phyloP scores from a whole-genome alignment of 1,284 basidiomycete genomes.

The Trichosporon coremiiforme region DNA sequence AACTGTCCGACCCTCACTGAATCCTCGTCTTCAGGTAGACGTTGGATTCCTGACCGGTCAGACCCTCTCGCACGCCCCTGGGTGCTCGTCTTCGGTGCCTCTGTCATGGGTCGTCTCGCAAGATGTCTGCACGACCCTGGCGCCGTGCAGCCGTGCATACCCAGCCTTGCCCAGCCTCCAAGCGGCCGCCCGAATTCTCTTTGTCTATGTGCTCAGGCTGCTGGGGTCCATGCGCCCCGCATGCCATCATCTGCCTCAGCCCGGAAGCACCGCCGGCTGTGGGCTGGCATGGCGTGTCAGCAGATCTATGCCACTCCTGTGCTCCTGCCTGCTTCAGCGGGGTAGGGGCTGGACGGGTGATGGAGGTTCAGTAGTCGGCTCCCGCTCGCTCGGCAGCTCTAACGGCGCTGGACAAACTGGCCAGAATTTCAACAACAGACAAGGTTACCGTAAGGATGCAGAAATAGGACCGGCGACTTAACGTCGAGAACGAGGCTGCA shows the following conservation, averaged over 20 bases:
- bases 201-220: slow-evolving; percentile 7
- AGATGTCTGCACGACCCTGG: neutral
- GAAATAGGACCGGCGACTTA: too few relatives aligned
- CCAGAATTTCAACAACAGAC: neutral
- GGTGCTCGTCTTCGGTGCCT: slow-evolving; percentile 6
- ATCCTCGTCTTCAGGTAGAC: neutral
- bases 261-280: neutral
- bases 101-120: slow-evolving; percentile 8
- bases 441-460: neutral
- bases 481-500: neutral
- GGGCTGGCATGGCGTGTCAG: slow-evolving; percentile 6
- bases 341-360: neutral
- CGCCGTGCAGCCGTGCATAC: slow-evolving; percentile 17
- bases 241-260: neutral
- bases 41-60: neutral
- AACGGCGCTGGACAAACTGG: neutral
- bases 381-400: slow-evolving; percentile 2
- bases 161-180: neutral
- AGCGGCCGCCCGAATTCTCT: neutral
- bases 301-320: slow-evolving; percentile 3
- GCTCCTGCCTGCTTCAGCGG: neutral
- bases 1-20: slow-evolving; percentile 13
- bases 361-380: neutral
- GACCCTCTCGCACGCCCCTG: slow-evolving; percentile 14
- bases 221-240: neutral